Conservation (phyloP, 2,329 filamentous ascomycete genomes). For the Diaporthe australafricana region DNA sequence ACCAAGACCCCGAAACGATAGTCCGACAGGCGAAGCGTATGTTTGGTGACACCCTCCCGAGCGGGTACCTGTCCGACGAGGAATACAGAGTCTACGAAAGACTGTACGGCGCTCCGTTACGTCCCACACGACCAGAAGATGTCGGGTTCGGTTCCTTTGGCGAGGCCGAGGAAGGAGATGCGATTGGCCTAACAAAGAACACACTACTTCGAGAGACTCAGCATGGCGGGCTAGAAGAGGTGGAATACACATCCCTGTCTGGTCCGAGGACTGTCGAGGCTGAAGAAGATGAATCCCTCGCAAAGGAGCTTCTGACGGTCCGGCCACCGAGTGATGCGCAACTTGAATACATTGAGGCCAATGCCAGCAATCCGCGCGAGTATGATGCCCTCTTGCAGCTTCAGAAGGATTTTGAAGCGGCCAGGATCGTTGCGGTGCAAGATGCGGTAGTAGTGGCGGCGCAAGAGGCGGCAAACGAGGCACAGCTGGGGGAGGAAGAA, state of each 20-base stretch:
- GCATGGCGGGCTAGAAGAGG: slow-evolving; percentile 71
- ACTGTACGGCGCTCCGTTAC: slow-evolving; percentile 81
- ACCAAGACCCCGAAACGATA: slow-evolving; percentile 65
- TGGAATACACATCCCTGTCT: slow-evolving; percentile 59
- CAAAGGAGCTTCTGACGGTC: slow-evolving; percentile 32
- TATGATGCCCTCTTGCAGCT: slow-evolving; percentile 65
- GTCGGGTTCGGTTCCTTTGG: slow-evolving; percentile 55
- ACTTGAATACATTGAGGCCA: slow-evolving; percentile 57
- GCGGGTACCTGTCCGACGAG: slow-evolving; percentile 74
- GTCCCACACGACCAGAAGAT: slow-evolving; percentile 70
- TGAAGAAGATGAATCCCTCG: slow-evolving; percentile 45
- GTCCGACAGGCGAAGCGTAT: slow-evolving; percentile 79
- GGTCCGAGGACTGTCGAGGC: slow-evolving; percentile 58
- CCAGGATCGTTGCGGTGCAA: slow-evolving; percentile 48
- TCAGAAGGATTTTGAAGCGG: slow-evolving; percentile 67
- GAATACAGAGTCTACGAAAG: slow-evolving; percentile 83
- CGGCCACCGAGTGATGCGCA: slow-evolving; percentile 48
- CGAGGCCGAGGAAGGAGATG: slow-evolving; percentile 39
- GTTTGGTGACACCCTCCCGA: slow-evolving; percentile 82
- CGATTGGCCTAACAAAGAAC: slow-evolving; percentile 50
- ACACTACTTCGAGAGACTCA: slow-evolving; percentile 66
- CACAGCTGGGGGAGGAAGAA: slow-evolving; percentile 45
- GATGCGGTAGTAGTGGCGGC: slow-evolving; percentile 41
- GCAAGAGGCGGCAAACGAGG: slow-evolving; percentile 44
- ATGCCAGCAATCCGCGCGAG: slow-evolving; percentile 66